Percentiles rank a stretch among this genome's conserved stretches.
Conservation (phyloP, 306 rosid species). For the Alnus glutinosa region DNA sequence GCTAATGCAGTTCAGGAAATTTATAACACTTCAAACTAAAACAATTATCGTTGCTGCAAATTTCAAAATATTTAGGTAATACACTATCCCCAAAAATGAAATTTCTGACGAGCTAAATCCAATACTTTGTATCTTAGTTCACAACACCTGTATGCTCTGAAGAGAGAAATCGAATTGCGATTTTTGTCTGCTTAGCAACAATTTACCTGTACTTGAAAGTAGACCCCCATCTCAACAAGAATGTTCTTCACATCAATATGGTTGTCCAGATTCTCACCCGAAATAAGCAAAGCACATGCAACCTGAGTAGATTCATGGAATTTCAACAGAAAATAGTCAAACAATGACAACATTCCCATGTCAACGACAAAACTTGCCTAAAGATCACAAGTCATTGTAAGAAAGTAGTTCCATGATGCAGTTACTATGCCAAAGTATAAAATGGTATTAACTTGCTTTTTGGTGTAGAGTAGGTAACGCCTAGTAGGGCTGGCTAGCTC, state of each 20-base stretch:
- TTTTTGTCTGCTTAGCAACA: not conserved
- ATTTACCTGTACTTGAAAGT: constrained; percentile 69
- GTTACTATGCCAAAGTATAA: not conserved
- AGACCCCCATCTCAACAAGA: constrained; percentile 68
- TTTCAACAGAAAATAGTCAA: constrained; percentile 22
- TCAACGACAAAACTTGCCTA: constrained; percentile 9
- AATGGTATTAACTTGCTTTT: not conserved
- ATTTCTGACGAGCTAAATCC: not conserved
- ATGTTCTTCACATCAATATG: constrained; percentile 53
- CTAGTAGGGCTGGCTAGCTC: too few relatives aligned
- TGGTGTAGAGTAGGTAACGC: too few relatives aligned
- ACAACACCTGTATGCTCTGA: not conserved
- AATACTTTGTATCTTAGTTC: not conserved
- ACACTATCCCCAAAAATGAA: not conserved
- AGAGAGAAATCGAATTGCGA: not conserved
- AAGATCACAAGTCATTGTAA: constrained; percentile 3
- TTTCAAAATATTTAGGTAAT: not conserved
- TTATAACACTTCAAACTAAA: not conserved
- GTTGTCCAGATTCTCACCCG: constrained; percentile 54
- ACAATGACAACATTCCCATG: constrained; percentile 18
- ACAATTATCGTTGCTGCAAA: not conserved
- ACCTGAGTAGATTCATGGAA: constrained; percentile 36
- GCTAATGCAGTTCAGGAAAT: not conserved
- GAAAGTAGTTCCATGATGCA: not conserved
- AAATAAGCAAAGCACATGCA: constrained; percentile 62